phyloP scores from a whole-genome alignment of 164 flowering plant genomes.

The Kalanchoe fedtschenkoi region DNA sequence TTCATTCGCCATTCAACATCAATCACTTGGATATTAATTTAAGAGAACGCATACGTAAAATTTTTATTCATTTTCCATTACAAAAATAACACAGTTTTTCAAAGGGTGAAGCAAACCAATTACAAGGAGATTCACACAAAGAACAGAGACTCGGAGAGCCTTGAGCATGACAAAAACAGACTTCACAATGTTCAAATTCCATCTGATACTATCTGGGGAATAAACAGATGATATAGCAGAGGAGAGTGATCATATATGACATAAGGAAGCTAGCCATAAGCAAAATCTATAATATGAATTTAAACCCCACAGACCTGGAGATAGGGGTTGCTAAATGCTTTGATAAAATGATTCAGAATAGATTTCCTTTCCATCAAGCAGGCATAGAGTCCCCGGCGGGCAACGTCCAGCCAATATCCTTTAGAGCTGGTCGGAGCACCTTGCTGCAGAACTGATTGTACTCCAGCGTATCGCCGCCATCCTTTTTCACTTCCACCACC shows the following conservation, averaged over 20 bases:
- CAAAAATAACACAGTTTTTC: background rate
- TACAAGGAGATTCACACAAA: background rate
- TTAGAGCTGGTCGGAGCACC: slow-evolving; percentile 20
- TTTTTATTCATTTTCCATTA: background rate
- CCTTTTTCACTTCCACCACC: slow-evolving; percentile 22
- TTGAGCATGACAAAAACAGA: too few species aligned
- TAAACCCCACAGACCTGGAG: background rate
- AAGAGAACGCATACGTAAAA: too few species aligned
- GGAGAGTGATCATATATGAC: background rate
- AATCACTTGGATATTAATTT: too few species aligned
- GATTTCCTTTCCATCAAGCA: background rate
- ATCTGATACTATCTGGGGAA: background rate
- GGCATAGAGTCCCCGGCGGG: background rate
- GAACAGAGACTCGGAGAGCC: background rate
- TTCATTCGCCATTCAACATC: too few species aligned
- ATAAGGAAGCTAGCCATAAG: background rate
- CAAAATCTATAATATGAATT: background rate
- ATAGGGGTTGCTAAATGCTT: slow-evolving; percentile 1
- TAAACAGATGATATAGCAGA: background rate
- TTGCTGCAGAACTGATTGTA: slow-evolving; percentile 18
- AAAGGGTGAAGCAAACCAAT: too few species aligned
- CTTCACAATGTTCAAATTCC: background rate
- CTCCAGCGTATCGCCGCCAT: slow-evolving; percentile 16
- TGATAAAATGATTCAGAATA: background rate
- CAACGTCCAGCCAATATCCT: slow-evolving; percentile 17